Evolutionary conservation across 495 filamentous ascomycete species (phyloP).

Genomic region (Xylaria intraflava): DNA sequence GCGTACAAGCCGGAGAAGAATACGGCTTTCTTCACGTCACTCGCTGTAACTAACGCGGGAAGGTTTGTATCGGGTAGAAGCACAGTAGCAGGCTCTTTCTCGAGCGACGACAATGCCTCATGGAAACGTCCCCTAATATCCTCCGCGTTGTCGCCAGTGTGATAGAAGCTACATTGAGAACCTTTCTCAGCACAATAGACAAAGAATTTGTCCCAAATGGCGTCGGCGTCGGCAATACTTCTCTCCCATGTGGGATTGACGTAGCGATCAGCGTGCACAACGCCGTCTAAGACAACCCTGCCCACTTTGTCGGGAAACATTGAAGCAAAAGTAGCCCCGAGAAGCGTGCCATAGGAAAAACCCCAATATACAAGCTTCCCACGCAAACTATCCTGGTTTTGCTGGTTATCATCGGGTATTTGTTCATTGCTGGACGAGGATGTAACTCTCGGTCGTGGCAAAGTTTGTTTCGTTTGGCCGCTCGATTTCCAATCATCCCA

Average conservation of each 20-base stretch:
- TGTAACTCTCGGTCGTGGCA: neutral
- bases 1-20: slow-evolving; percentile 32
- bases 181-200: slow-evolving; percentile 30
- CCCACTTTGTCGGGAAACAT: slow-evolving; percentile 41
- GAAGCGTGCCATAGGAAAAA: slow-evolving; percentile 53
- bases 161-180: slow-evolving; percentile 28
- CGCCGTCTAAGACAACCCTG: slow-evolving; percentile 34
- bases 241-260: slow-evolving; percentile 27
- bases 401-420: neutral
- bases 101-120: slow-evolving; percentile 31
- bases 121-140: slow-evolving; percentile 40
- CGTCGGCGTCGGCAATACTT: slow-evolving; percentile 37
- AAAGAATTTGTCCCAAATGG: slow-evolving; percentile 34
- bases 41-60: slow-evolving; percentile 30
- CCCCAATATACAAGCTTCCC: slow-evolving; percentile 54
- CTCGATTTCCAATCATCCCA: slow-evolving; percentile 31
- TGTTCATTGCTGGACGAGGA: neutral
- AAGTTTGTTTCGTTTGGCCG: slow-evolving; percentile 4
- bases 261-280: slow-evolving; percentile 36
- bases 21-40: slow-evolving; percentile 24
- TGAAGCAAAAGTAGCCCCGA: slow-evolving; percentile 46
- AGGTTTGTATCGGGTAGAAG: slow-evolving; percentile 24
- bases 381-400: slow-evolving; percentile 15
- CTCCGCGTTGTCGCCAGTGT: slow-evolving; percentile 28
- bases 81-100: slow-evolving; percentile 43